A percentile compares a stretch with the other conserved stretches of the same genome.
These are phyloP conservation scores for Calonectria pteridis DNA, from an alignment of 2,329 filamentous ascomycete genomes.

Conservation along the genomic window DNA sequence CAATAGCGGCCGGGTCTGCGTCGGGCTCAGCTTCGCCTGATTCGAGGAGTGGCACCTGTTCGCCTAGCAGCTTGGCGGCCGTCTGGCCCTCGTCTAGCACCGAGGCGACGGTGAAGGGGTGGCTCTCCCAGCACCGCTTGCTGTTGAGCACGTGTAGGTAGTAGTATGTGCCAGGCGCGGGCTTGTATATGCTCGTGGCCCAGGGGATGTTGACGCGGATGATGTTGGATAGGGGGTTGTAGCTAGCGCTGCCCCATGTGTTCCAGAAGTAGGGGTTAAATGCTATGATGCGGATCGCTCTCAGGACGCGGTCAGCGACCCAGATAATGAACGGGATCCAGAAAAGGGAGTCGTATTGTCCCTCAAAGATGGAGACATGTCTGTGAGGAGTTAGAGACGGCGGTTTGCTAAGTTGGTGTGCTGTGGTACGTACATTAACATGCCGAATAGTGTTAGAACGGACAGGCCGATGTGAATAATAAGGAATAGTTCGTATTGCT, in stretches of 20 bases:
- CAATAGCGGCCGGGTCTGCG: not conserved
- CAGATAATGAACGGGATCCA: conserved; percentile 64
- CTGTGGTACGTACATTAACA: conserved; percentile 60
- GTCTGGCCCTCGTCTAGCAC: conserved; percentile 34
- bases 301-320: conserved; percentile 61
- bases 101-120: conserved; percentile 62
- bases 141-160: conserved; percentile 59
- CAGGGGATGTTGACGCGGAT: conserved; percentile 56
- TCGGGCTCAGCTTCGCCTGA: conserved; percentile 2
- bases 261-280: conserved; percentile 56
- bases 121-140: conserved; percentile 60
- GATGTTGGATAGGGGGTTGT: conserved; percentile 55
- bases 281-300: conserved; percentile 56
- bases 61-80: conserved; percentile 40
- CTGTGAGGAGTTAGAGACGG: conserved; percentile 43
- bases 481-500: conserved; percentile 66
- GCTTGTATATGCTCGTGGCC: conserved; percentile 48
- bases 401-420: accelerated
- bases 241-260: conserved; percentile 50
- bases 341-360: conserved; percentile 61
- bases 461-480: conserved; percentile 65
- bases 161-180: conserved; percentile 58
- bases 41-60: conserved; percentile 51
- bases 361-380: conserved; percentile 65
- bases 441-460: conserved; percentile 60